Evolutionary conservation across 371 early-diverging fungal species (phyloP).

Genomic region (Thermomucor indicae-seudaticae): DNA sequence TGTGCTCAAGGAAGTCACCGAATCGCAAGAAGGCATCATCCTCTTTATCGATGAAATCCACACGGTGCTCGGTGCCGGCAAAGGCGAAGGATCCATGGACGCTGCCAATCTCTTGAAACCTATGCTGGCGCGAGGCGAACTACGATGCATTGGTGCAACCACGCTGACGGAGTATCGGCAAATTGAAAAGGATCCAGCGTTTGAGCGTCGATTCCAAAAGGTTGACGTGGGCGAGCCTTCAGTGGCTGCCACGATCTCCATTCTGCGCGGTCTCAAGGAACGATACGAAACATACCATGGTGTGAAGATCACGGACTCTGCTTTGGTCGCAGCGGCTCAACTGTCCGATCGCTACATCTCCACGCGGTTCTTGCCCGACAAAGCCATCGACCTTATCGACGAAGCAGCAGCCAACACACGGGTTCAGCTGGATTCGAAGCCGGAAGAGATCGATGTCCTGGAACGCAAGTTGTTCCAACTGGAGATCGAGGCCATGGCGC

Average conservation of each 20-base stretch:
- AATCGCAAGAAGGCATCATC: constrained; percentile 86
- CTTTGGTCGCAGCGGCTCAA: constrained; percentile 77
- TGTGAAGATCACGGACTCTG: constrained; percentile 78
- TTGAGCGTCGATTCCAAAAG: constrained; percentile 88
- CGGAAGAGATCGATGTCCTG: constrained; percentile 91
- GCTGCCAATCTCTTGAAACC: constrained; percentile 93
- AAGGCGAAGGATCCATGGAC: constrained; percentile 88
- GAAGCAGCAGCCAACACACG: constrained; percentile 95
- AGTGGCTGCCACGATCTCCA: constrained; percentile 78
- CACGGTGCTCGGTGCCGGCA: constrained; percentile 91
- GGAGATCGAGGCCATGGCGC: constrained; percentile 94
- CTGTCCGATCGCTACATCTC: constrained; percentile 79
- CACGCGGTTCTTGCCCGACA: constrained; percentile 72
- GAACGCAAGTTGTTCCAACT: constrained; percentile 88
- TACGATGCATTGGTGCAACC: constrained; percentile 90
- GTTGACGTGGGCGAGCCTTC: constrained; percentile 80
- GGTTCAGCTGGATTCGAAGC: constrained; percentile 94
- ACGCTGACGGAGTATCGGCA: constrained; percentile 82
- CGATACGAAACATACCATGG: constrained; percentile 85
- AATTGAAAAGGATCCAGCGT: constrained; percentile 88
- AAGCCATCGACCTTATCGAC: constrained; percentile 87
- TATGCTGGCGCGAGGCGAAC: constrained; percentile 79
- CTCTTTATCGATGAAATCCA: constrained; percentile 99
- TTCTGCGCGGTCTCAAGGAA: constrained; percentile 82
- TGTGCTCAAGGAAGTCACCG: constrained; percentile 93